phyloP scores from a whole-genome alignment of 1,139 yeast species.

The Lodderomyces parapsilosis region DNA sequence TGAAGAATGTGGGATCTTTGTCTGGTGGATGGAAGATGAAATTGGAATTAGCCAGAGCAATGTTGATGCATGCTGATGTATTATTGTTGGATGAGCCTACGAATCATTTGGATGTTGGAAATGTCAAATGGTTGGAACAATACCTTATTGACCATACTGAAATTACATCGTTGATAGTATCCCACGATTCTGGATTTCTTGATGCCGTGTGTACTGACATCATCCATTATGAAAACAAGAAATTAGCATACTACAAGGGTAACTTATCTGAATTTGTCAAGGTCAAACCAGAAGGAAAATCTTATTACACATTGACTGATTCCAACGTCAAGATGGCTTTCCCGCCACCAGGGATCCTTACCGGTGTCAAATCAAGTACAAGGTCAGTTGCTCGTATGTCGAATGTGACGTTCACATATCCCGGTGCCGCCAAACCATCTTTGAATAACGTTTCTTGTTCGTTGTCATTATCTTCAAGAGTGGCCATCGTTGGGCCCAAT shows the following conservation, averaged over 20 bases:
- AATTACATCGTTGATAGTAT: conserved; percentile 91
- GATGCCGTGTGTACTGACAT: conserved; percentile 96
- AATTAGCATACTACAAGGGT: conserved; percentile 93
- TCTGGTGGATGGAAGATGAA: conserved; percentile 99
- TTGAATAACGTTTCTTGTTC: conserved; percentile 79
- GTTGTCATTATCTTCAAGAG: conserved; percentile 88
- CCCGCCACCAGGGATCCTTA: conserved; percentile 96
- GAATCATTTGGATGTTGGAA: conserved; percentile 92
- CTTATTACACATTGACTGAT: conserved; percentile 94
- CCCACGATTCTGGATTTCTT: conserved; percentile 96
- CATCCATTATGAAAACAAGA: conserved; percentile 94
- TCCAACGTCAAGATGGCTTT: conserved; percentile 93
- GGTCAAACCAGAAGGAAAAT: conserved; percentile 92
- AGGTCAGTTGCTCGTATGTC: conserved; percentile 92
- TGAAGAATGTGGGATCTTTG: conserved; percentile 87
- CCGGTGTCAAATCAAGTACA: conserved; percentile 94
- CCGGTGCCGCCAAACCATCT: conserved; percentile 86
- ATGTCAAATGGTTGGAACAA: conserved; percentile 92
- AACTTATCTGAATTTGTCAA: conserved; percentile 89
- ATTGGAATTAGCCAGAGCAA: conserved; percentile 95
- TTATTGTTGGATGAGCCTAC: conserved; percentile 96
- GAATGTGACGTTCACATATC: conserved; percentile 84
- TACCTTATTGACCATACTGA: conserved; percentile 78
- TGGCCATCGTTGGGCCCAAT: conserved; percentile 94
- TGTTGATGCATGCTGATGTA: conserved; percentile 96